A percentile compares a stretch with the other conserved stretches of the same genome.
Evolutionary conservation across 1,284 basidiomycete genomes (phyloP).

Genomic region (Anthracocystis setariae): DNA sequence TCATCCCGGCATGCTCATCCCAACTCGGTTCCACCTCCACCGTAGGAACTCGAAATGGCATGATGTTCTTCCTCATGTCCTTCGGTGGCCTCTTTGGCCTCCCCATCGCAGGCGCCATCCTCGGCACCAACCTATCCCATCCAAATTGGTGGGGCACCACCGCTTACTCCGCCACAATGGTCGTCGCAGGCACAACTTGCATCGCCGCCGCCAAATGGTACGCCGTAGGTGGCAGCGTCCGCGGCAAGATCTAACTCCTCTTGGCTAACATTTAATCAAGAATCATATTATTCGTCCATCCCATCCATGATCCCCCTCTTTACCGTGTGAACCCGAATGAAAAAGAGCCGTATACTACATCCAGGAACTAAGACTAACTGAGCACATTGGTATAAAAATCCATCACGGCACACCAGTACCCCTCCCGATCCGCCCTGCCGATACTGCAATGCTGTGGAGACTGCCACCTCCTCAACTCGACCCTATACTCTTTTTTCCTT

Average conservation of each 20-base stretch:
- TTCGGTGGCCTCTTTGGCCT: slow-evolving; percentile 42
- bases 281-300: no score
- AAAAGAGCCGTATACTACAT: no score
- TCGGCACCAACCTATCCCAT: slow-evolving; percentile 20
- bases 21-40: slow-evolving; percentile 37
- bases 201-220: slow-evolving; percentile 28
- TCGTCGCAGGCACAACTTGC: slow-evolving; percentile 16
- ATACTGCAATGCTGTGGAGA: slow-evolving; percentile 56
- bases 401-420: slow-evolving; percentile 51
- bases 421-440: slow-evolving; percentile 49
- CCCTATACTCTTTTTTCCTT: slow-evolving; percentile 14
- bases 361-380: no score
- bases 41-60: slow-evolving; percentile 43
- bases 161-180: slow-evolving; percentile 19
- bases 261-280: no score
- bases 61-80: slow-evolving; percentile 46
- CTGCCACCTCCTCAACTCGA: slow-evolving; percentile 54
- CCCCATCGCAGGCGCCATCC: slow-evolving; percentile 46
- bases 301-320: no score
- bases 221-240: slow-evolving; percentile 24
- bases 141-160: slow-evolving; percentile 38
- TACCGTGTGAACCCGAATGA: no score
- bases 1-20: slow-evolving; percentile 44
- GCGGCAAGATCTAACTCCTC: slow-evolving; percentile 30
- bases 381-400: slow-evolving; percentile 43